Evolutionary conservation across 768 basidiomycete species (phyloP).

Genomic region (Lactarius evosmus): DNA sequence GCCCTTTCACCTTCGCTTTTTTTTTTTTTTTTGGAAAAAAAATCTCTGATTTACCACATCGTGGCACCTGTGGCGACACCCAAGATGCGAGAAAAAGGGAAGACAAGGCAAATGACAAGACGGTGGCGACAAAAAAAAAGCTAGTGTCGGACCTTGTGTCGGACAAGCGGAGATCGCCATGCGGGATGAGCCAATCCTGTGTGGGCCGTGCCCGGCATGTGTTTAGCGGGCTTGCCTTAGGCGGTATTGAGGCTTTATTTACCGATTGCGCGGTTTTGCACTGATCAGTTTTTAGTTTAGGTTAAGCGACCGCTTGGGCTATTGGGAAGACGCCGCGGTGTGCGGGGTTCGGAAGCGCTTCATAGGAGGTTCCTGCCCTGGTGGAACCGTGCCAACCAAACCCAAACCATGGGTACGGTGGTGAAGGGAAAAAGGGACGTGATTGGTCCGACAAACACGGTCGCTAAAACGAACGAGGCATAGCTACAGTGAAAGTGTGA

Average conservation of each 20-base stretch:
- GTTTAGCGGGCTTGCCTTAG: neutral
- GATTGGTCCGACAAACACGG: constrained; percentile 3
- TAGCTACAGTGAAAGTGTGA: neutral
- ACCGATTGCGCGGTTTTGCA: constrained; percentile 8
- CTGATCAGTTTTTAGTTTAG: constrained; percentile 22
- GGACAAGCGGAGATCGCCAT: constrained; percentile 2
- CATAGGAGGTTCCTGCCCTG: neutral
- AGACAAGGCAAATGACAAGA: neutral
- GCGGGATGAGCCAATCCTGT: neutral
- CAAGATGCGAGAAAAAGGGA: too few relatives aligned
- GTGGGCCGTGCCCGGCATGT: neutral
- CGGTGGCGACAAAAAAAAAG: constrained; percentile 4
- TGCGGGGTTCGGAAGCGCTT: constrained; percentile 7
- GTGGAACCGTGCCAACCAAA: constrained; percentile 1
- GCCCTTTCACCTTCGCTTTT: too few relatives aligned
- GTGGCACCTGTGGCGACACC: neutral
- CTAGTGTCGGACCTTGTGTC: neutral
- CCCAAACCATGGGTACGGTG: constrained; percentile 6
- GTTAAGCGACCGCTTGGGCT: constrained; percentile 15
- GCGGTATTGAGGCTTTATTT: constrained; percentile 6
- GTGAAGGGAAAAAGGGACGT: neutral
- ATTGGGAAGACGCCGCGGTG: constrained; percentile 16
- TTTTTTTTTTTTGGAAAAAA: neutral
- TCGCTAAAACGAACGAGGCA: neutral
- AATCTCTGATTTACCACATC: neutral